Evolutionary conservation across 805 yeast genomes (phyloP), one percentile per base, ranked within the genome.

Genomic region (Cyberlindnera veronae): DNA sequence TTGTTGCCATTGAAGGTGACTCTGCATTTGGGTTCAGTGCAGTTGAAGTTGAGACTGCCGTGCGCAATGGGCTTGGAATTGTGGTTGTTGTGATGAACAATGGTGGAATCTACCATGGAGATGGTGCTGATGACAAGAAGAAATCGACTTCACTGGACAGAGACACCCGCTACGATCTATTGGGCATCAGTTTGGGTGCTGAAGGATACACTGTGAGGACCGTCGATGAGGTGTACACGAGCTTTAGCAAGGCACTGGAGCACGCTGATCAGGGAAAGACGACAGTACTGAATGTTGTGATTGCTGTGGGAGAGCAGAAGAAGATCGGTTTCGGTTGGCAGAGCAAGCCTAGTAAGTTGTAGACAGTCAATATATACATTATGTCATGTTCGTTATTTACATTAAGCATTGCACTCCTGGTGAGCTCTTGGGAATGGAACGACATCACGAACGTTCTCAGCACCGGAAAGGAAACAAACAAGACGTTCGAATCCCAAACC

Each of bases 401-500:
- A n/a, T 24, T 12, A 24, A 12, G 57, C 55, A 3, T 60, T 61
- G 49, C 80, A 74, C 42, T 65, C 72, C 14, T 71, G 63, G 17
- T 79, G 81, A 34, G 83, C 77, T 49, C 99, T 68, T 2, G 95
- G 90, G 58, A 91, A 90, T 2, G 96, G 87, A 17, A 86, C 80
- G 8, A 85, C 84, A 53, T 93, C 99, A 50, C 85, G 74, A 31
- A 93, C 77, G 57, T 90, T 93, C 22, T 82, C 90, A 15, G 82
- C 69, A 4, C 81, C 88, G 7, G 80, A 71, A 40, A 89, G 64
- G 50, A 81, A 90, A 39, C 84, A 78, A 13, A 93, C 60, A 22
- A 93, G 63, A 44, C 99, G 68, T 60, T 93, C 99, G 50, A 90
- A 78, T 0, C 99, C 99, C 69, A 93, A 68, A 0, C 99, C 99